Evolutionary conservation across 2,329 filamentous ascomycete genomes (phyloP), one percentile per base, ranked within the genome.

Genomic region (Fusarium sp.): DNA sequence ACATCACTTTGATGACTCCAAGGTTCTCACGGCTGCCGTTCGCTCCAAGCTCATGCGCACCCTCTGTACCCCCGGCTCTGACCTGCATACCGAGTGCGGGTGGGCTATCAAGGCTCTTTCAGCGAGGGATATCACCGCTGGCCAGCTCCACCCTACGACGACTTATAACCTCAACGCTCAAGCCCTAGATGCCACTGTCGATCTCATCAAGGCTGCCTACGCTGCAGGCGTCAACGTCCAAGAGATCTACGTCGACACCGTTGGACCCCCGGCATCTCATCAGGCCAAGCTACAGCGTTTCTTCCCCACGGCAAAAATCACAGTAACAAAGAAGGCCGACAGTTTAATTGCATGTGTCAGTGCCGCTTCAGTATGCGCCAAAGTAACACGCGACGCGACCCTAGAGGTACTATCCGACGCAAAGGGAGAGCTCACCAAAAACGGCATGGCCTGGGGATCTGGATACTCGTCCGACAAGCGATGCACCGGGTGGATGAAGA

Each of bases 201-300:
- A 90, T 43, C 87, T 99, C 62, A 96, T 98, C 79, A 87, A 91
- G 65, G 92, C 91, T 39, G 93, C 98, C 5, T 88, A 97, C 39
- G 91, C 90, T 10, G 87, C 88, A 23, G 94, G 94, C 39, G 93
- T 98, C 72, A 95, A 97, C 81, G 87, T 98, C 6, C 89, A 88
- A 67, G 94, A 98, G 83, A 94, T 99, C 61, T 99, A 95, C 82
- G 95, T 99, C 81, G 96, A 99, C 84, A 98, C 96, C 3, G 93
- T 98, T 80, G 96, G 96, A 37, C 93, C 89, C 66, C 95, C 96
- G 2, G 91, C 89, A 20, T 86, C 91, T 5, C 98, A 98, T 86
- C 95, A 98, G 86, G 91, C 90, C 80, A 94, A 93, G 80, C 87
- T 99, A 64, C 93, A 96, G 84, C 88, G 91, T 70, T 88, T 97